Conservation (phyloP, 179 eudicot genomes). For the Corrigiola litoralis region DNA sequence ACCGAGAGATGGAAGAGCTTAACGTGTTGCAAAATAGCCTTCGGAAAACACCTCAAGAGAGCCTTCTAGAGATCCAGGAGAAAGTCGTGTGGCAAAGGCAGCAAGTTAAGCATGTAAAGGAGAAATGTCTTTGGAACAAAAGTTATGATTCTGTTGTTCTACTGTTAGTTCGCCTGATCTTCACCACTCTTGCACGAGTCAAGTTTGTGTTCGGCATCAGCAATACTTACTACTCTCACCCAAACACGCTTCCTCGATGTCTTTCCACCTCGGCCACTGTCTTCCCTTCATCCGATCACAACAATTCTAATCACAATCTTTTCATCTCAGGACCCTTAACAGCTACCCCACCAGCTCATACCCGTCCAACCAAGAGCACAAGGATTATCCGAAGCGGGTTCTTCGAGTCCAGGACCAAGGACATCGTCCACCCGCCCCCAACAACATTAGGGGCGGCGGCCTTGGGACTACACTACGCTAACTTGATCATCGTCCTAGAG, state of each 20-base stretch:
- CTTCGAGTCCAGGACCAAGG: slow-evolving; percentile 49
- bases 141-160: slow-evolving; percentile 51
- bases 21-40: slow-evolving; percentile 29
- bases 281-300: slow-evolving; percentile 40
- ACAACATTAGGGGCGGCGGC: slow-evolving; percentile 72
- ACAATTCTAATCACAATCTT: not conserved
- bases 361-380: slow-evolving; percentile 4
- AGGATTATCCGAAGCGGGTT: slow-evolving; percentile 20
- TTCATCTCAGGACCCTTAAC: slow-evolving; percentile 20
- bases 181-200: slow-evolving; percentile 58
- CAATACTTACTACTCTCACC: slow-evolving; percentile 19
- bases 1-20: slow-evolving; percentile 63
- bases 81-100: slow-evolving; percentile 70
- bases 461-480: slow-evolving; percentile 70
- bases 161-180: slow-evolving; percentile 47
- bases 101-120: slow-evolving; percentile 53
- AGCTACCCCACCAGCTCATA: not conserved
- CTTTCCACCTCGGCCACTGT: slow-evolving; percentile 76
- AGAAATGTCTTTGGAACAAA: slow-evolving; percentile 64
- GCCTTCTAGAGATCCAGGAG: slow-evolving; percentile 43
- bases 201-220: slow-evolving; percentile 74
- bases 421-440: slow-evolving; percentile 41
- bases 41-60: slow-evolving; percentile 22
- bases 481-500: slow-evolving; percentile 75
- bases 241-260: slow-evolving; percentile 46